Evolutionary conservation across 495 filamentous ascomycete species (phyloP), one percentile per base, ranked within the genome.

Genomic region (Aspergillus asperescens): DNA sequence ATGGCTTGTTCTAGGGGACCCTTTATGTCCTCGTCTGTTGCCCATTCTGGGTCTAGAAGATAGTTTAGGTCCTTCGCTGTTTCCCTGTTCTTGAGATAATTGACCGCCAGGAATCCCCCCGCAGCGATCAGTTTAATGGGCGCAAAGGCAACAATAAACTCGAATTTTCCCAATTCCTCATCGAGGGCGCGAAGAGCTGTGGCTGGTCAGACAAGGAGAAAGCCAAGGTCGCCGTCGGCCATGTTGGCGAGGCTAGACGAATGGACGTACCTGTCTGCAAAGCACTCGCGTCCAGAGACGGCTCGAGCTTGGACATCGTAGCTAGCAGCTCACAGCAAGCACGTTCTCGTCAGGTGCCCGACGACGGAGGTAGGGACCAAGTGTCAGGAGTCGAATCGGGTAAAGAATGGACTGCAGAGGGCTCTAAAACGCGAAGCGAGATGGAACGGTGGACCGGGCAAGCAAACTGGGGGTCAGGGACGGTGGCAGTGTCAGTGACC

Each of bases 111-210:
- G 51, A 54, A 54, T 5, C 51, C 51, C 23, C 51, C 51, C 3
- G 51, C 35, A 18, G 51, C 41, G 32, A 54, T 54, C 24, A 54
- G 34, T 34, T 54, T 54, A 22, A 54, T 54, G n/a, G 51, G 51
- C 22, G 51, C 51, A 22, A 54, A 54, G 31, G 51, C 51, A 38
- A 54, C 51, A 42, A 54, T 54, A 32, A 54, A 54, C 7, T 54
- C 51, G 35, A 54, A 54, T 47, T 54, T 54, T 31, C 51, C 51
- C 24, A 54, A 32, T 47, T 54, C 51, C 23, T 54, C 51, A 37
- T 54, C 51, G 27, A 54, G 51, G n/a, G 41, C 51, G 25, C 47
- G 42, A 8, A 54, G 51, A 40, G 51, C 51, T 54, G 42, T 45
- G 18, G 4, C 7, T 12, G n/a, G 51, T 54, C 27, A 54, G 42